Evolutionary conservation across 768 basidiomycete genomes (phyloP).

Genomic region (Phylloporus scabripes): DNA sequence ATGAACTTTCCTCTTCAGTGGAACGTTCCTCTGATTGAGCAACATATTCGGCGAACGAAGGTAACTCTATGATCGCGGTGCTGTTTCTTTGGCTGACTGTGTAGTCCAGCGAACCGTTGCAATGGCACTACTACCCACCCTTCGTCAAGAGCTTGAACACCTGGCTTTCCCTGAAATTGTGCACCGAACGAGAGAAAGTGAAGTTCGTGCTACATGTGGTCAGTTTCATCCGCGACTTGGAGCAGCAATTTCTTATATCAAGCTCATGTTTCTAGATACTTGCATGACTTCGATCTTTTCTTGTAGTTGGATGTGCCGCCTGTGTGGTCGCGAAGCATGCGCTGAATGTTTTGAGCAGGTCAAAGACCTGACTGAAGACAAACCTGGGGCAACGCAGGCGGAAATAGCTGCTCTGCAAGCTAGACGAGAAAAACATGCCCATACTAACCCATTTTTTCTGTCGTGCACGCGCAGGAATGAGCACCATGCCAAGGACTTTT

Average conservation of each 20-base stretch:
- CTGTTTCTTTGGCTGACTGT: constrained; percentile 8
- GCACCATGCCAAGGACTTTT: constrained; percentile 62
- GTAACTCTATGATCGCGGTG: constrained; percentile 31
- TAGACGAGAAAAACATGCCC: constrained; percentile 54
- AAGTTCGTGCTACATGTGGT: constrained; percentile 85
- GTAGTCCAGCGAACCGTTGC: constrained; percentile 57
- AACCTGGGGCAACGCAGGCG: constrained; percentile 40
- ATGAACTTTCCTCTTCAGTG: constrained; percentile 61
- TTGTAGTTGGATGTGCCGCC: constrained; percentile 84
- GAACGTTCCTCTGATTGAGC: constrained; percentile 52
- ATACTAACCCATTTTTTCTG: constrained; percentile 69
- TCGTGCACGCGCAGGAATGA: constrained; percentile 67
- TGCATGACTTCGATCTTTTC: constrained; percentile 94
- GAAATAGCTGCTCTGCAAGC: constrained; percentile 47
- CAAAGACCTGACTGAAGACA: constrained; percentile 53
- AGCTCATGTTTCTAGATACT: constrained; percentile 53
- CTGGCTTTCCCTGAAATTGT: constrained; percentile 53
- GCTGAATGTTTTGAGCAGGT: constrained; percentile 76
- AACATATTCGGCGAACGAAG: constrained; percentile 57
- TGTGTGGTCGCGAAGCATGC: constrained; percentile 88
- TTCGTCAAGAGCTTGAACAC: constrained; percentile 61
- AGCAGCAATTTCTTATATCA: constrained; percentile 7
- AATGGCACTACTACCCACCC: constrained; percentile 57
- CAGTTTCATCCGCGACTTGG: constrained; percentile 24
- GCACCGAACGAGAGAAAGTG: constrained; percentile 69